A percentile compares a stretch with the other conserved stretches of the same genome.
phyloP scores from a whole-genome alignment of 371 early-diverging fungal species.

The Mortierella sp. region DNA sequence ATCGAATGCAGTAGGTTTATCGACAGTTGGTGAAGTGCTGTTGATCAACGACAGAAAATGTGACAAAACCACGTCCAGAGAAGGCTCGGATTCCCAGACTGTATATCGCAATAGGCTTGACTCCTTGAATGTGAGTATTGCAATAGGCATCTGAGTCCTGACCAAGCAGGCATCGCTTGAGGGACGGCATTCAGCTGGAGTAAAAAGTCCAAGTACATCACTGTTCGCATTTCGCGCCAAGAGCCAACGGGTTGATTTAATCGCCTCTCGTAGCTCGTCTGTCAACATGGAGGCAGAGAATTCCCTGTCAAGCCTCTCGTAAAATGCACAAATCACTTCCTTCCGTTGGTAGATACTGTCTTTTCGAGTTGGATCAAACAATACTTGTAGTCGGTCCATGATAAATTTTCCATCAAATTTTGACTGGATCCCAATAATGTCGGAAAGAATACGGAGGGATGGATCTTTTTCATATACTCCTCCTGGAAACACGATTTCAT shows the following conservation, averaged over 20 bases:
- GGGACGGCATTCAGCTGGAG: conserved; percentile 6
- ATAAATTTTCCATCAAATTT: neutral
- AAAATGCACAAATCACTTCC: too few species aligned
- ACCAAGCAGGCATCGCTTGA: neutral
- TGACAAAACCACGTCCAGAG: too few species aligned
- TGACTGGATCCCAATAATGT: neutral
- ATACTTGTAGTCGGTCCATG: neutral
- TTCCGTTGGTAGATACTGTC: too few species aligned
- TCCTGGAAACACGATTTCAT: conserved; percentile 13
- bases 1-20: too few species aligned
- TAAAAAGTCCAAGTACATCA: neutral
- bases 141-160: neutral
- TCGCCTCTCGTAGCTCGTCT: neutral
- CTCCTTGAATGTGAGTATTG: neutral
- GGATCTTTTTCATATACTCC: neutral
- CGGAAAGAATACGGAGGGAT: neutral
- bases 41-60: too few species aligned
- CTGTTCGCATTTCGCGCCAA: neutral
- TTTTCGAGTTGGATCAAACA: too few species aligned
- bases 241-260: neutral
- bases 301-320: too few species aligned
- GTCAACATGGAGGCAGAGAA: conserved; percentile 6
- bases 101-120: too few species aligned
- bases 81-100: too few species aligned
- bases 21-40: neutral